phyloP scores from a whole-genome alignment of 2,329 filamentous ascomycete species.

The Curvularia verruculosa region DNA sequence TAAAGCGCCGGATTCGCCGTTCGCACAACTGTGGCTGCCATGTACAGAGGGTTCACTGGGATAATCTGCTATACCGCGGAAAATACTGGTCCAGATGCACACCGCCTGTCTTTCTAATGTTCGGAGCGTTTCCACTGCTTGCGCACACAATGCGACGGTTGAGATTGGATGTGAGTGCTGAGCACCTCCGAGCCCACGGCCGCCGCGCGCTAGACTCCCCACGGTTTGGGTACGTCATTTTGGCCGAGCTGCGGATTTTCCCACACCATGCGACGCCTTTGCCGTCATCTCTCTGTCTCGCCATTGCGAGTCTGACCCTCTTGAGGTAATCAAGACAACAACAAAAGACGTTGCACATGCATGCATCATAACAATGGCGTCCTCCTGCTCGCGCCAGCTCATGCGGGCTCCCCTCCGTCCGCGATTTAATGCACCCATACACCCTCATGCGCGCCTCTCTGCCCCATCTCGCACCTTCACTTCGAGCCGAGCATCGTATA shows the following conservation, averaged over 20 bases:
- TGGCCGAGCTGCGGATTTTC: conserved; percentile 24
- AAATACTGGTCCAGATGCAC: background rate
- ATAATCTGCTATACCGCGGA: background rate
- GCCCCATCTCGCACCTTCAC: conserved; percentile 41
- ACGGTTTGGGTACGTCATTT: conserved; percentile 35
- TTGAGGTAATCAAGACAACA: background rate
- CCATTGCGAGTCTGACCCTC: conserved; percentile 3
- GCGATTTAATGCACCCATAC: conserved; percentile 18
- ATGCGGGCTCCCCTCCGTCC: conserved; percentile 27
- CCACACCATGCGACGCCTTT: conserved; percentile 22
- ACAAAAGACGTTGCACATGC: conserved; percentile 1
- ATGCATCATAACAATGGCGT: conserved; percentile 37
- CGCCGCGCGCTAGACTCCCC: conserved; percentile 21
- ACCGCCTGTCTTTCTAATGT: background rate
- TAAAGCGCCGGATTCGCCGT: conserved; percentile 26
- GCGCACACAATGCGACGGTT: conserved; percentile 8
- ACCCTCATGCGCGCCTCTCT: conserved; percentile 24
- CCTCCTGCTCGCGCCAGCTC: conserved; percentile 36
- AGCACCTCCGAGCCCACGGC: conserved; percentile 21
- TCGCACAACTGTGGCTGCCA: conserved; percentile 12
- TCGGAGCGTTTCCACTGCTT: background rate
- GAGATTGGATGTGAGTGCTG: background rate
- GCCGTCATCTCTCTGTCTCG: conserved; percentile 15
- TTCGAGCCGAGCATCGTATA: conserved; percentile 50
- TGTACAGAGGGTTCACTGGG: conserved; percentile 3